Percentiles rank a stretch among this genome's conserved stretches.
Conservation (phyloP, 2,329 filamentous ascomycete genomes). For the Ophiostoma populinum region DNA sequence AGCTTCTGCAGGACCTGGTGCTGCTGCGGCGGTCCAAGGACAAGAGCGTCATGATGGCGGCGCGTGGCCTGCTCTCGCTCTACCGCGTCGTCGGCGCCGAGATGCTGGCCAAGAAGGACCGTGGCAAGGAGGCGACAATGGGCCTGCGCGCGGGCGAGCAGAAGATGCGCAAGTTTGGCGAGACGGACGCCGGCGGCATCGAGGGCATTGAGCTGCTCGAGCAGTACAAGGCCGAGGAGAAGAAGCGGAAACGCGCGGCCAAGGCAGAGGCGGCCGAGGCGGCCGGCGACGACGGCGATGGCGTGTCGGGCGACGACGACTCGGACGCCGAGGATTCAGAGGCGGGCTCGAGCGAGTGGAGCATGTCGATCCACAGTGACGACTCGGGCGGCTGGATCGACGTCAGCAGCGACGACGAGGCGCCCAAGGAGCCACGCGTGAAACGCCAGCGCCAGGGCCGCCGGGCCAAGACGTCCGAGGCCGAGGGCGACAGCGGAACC, state of each 20-base stretch:
- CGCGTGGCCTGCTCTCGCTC: slow-evolving; percentile 74
- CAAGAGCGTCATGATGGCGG: slow-evolving; percentile 98
- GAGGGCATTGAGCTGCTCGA: slow-evolving; percentile 84
- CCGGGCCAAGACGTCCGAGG: not conserved
- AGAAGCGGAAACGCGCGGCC: slow-evolving; percentile 43
- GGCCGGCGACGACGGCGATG: slow-evolving; percentile 42
- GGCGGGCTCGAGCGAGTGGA: slow-evolving; percentile 40
- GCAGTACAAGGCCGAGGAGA: slow-evolving; percentile 86
- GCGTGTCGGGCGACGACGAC: slow-evolving; percentile 41
- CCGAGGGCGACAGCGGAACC: slow-evolving; percentile 13
- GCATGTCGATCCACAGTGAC: slow-evolving; percentile 41
- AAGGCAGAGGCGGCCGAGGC: slow-evolving; percentile 38
- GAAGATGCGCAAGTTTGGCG: slow-evolving; percentile 65
- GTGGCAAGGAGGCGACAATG: slow-evolving; percentile 82
- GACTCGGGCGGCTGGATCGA: slow-evolving; percentile 88
- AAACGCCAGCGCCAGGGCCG: slow-evolving; percentile 38
- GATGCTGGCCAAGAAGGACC: slow-evolving; percentile 73
- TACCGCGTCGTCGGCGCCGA: slow-evolving; percentile 86
- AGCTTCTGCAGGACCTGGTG: slow-evolving; percentile 85
- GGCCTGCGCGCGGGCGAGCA: slow-evolving; percentile 56
- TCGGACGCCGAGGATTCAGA: slow-evolving; percentile 39
- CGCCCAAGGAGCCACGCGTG: slow-evolving; percentile 46
- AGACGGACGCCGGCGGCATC: slow-evolving; percentile 64
- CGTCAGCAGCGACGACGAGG: slow-evolving; percentile 69
- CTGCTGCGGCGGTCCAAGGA: slow-evolving; percentile 96